Base-by-base conservation (phyloP, 345 rosid species). In the Populus simonii region DNA sequence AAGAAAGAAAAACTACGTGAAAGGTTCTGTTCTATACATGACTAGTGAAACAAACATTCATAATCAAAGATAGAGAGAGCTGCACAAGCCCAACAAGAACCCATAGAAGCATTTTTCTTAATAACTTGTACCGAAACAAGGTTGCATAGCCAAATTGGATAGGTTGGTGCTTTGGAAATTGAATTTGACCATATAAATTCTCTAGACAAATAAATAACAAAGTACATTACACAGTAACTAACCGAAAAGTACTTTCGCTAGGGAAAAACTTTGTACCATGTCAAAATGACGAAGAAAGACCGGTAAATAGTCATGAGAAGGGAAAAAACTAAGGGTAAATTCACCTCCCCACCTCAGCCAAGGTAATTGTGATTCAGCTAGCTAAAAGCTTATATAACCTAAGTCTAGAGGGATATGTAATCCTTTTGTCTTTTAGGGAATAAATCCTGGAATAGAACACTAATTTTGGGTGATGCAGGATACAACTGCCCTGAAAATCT, bases 401-500 rank as follows among this genome's bases (percentile, higher is more conserved):
- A 70, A 43, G 55, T 20, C 36, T 41, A 68, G 23, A 18, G 49
- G 49, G 81, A 38, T 63, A 66, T 38, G 76, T 66, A 70, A 61
- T 76, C 81, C 79, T 76, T 79, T 76, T 85, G 89, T 85, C 84
- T 43, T 81, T 72, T 77, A 47, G 81, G 76, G 80, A 84, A 81
- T 68, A 82, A 87, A 77, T 74, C 84, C 85, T 20, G 87, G 88
- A 73, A 73, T 61, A 78, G 81, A 72, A 35, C 73, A 78, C 78
- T 61, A 63, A 27, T 63, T 33, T 57, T 38, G 68, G 80, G 41
- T 70, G 62, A 72, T 23, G 73, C 33, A 80, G 67, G 74, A 72
- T 80, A 84, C 90, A 85, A 35, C 29, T 77, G 78, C 76, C 85
- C 87, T 72, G 84, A 80, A 85, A 84, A 84, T 70, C 80, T 70